Evolutionary conservation across 169 alveolate species (phyloP).

Genomic region (Cryptosporidium tyzzeri): DNA sequence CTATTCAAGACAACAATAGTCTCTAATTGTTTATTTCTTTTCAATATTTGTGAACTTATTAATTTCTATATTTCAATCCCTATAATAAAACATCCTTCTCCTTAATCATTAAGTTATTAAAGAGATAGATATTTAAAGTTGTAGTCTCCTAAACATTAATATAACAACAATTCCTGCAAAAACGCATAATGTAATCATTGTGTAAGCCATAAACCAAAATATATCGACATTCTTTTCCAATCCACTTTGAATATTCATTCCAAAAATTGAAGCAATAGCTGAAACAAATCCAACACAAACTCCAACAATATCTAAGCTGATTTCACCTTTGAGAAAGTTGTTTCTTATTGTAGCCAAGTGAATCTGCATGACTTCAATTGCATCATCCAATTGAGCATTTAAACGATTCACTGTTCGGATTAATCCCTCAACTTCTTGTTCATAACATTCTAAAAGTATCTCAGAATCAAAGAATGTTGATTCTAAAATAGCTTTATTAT

Average conservation of each 20-base stretch:
- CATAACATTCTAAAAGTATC: constrained; percentile 83
- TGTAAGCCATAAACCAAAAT: constrained; percentile 82
- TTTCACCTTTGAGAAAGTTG: constrained; percentile 83
- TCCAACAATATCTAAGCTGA: constrained; percentile 84
- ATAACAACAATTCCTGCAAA: constrained; percentile 68
- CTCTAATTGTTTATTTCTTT: no score
- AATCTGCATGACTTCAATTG: constrained; percentile 84
- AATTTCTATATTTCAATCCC: neutral
- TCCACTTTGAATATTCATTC: constrained; percentile 86
- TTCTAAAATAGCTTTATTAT: constrained; percentile 76
- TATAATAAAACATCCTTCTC: neutral
- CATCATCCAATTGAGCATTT: constrained; percentile 85
- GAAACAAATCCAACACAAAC: constrained; percentile 83
- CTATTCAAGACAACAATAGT: neutral
- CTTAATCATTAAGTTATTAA: neutral
- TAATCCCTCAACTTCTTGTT: constrained; percentile 85
- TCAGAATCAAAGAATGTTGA: constrained; percentile 83
- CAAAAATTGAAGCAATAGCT: constrained; percentile 85
- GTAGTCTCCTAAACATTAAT: constrained; percentile 61
- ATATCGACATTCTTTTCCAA: constrained; percentile 79
- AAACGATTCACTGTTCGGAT: constrained; percentile 79
- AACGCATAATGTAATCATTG: constrained; percentile 79
- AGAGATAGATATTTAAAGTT: constrained; percentile 8
- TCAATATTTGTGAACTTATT: no score
- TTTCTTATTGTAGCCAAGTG: constrained; percentile 85